Evolutionary conservation across 257 asterid genomes (phyloP), one percentile per base, ranked within the genome.

Genomic region (Osmanthus fragrans): DNA sequence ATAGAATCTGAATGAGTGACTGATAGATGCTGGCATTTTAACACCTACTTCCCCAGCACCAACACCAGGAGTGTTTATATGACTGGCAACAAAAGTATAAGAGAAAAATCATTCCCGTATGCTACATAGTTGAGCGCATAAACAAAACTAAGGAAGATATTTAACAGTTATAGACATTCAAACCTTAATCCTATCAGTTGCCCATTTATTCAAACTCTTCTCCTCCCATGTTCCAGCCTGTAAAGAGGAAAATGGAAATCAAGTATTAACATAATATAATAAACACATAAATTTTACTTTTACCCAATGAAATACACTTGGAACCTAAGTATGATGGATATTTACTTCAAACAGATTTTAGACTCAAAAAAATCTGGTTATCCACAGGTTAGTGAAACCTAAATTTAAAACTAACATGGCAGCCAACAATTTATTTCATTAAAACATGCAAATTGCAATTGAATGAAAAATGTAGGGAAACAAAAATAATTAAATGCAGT

Each of bases 141-240:
- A 37, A 40, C 4, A 40, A 40, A 40, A 40, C 3, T 9, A 40
- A 7, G 3, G 8, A 40, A 9, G 49, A 2, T 40, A 40, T 40
- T 2, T 40, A 40, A 40, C 27, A 37, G 19, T 19, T 58, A 19
- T 0, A 77, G 40, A 25, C 16, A 42, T 9, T 65, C 82, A 63
- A 16, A 87, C 91, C 91, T 85, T 85, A 75, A 85, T 87, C 63
- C 88, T 82, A 70, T 85, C 83, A n/a, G 77, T 83, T 49, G 91
- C 87, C 91, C 91, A 87, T 80, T 84, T 79, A 27, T 85, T 87
- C 29, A 87, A 66, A 74, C 80, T 85, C 76, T 87, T 87, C 75
- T 87, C 89, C 85, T 87, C 91, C 91, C 91, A 87, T 1, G 91
- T 87, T 66, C 91, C 91, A 80, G 93, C 93, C 91, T 89, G 84